Percentiles rank a stretch among this genome's conserved stretches.
phyloP scores from a whole-genome alignment of 768 basidiomycete species.

The Mrakia hoshinonis region DNA sequence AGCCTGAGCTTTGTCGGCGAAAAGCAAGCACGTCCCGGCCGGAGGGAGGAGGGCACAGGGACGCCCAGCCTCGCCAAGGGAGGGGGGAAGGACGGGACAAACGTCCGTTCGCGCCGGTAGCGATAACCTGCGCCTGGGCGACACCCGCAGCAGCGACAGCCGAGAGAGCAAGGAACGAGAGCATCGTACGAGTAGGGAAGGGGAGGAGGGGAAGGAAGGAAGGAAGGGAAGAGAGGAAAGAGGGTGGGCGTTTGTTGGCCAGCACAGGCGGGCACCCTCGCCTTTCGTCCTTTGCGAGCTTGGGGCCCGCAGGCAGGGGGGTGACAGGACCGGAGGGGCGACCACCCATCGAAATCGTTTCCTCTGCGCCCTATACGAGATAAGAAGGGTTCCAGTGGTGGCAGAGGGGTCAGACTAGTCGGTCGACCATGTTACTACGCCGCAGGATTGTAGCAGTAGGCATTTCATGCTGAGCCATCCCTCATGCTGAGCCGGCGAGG shows the following conservation, averaged over 20 bases:
- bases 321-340: neutral
- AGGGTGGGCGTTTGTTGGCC: neutral
- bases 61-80: neutral
- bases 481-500: no score
- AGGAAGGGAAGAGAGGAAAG: neutral
- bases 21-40: no score
- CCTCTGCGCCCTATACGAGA: no score
- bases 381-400: no score
- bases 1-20: neutral
- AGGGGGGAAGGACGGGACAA: neutral
- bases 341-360: no score
- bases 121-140: slow-evolving; percentile 2
- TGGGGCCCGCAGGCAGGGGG: neutral
- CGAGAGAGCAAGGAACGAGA: neutral
- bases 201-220: neutral
- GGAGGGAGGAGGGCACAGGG: neutral
- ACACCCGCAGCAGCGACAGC: neutral
- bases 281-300: neutral
- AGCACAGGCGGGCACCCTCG: neutral
- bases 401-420: no score
- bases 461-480: no score
- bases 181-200: neutral
- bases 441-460: no score
- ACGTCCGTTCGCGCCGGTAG: neutral
- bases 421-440: no score